Base-by-base conservation (phyloP, 768 basidiomycete species). In the Psilocybe azurescens region DNA sequence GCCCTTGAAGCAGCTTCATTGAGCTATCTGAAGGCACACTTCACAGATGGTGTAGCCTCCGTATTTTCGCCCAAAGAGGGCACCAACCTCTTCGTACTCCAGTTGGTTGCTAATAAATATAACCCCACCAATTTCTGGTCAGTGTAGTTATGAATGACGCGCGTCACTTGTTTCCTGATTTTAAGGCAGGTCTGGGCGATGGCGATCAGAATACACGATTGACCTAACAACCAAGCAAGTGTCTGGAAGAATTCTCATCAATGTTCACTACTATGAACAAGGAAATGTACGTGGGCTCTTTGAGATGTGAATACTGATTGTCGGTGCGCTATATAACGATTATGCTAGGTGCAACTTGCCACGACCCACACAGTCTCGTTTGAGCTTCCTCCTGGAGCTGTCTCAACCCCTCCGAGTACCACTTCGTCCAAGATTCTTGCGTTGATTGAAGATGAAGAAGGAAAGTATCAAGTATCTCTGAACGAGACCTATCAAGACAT, bases 201-300 rank as follows among this genome's bases (percentile, higher is more conserved):
- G 97, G 97, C 86, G 96, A 41, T 95, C 95, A 5, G 84, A 89
- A 66, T 99, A 97, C 73, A 72, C 78, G 8, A 79, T 97, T 53
- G 87, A 97, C 72, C 73, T 92, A 41, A 83, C 81, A 16, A 79
- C 83, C 44, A 83, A 84, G 56, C 82, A 76, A 61, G 80, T 97
- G 5, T 74, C 77, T n/a, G 95, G 95, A 0, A 85, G 80, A 68
- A 86, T 97, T 14, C 79, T 89, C 7, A 84, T 93, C 48, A 92
- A 95, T 68, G 89, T 98, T 11, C 97, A 99, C 74, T 99, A 99
- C 71, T 99, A 96, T 70, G 97, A 99, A 74, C 94, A 97, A 72
- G 97, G 97, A 67, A 97, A 96, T 72, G 94, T 96, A 58, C 54
- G 88, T 58, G 10, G 3, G 18, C 24, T 5, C 24, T 44, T 53